phyloP scores from a whole-genome alignment of 2,329 filamentous ascomycete genomes.

The Domatiomyces catenatus region DNA sequence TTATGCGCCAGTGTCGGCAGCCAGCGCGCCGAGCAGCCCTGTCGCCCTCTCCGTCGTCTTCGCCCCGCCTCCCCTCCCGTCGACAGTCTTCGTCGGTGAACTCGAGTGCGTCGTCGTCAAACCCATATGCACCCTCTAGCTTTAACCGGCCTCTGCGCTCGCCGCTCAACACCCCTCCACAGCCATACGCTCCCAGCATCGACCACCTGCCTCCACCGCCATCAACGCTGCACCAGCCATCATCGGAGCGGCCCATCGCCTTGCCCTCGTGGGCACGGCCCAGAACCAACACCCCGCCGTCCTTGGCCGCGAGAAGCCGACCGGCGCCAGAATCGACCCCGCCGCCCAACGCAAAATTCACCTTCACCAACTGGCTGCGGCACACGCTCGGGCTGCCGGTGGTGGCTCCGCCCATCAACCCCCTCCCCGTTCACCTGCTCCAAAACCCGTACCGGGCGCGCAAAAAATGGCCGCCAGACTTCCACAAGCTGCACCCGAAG shows the following conservation, averaged over 20 bases:
- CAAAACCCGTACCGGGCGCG: conserved; percentile 46
- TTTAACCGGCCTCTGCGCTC: conserved; percentile 9
- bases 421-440: conserved; percentile 14
- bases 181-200: conserved; percentile 1
- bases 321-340: background rate
- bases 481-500: conserved; percentile 45
- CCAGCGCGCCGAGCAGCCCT: background rate
- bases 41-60: background rate
- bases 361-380: conserved; percentile 11
- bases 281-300: background rate
- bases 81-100: conserved; percentile 4
- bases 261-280: background rate
- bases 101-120: conserved; percentile 1
- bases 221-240: conserved; percentile 1
- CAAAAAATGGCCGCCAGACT: conserved; percentile 50
- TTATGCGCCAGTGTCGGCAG: conserved; percentile 13
- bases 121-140: conserved; percentile 12
- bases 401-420: conserved; percentile 1
- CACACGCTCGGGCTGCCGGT: conserved; percentile 7
- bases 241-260: background rate
- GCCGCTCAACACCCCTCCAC: conserved; percentile 3
- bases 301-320: background rate
- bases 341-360: conserved; percentile 2
- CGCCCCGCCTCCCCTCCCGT: background rate
- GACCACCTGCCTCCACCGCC: background rate